Evolutionary conservation across 495 filamentous ascomycete species (phyloP), one percentile per base, ranked within the genome.

Genomic region (Oidiodendron maius): DNA sequence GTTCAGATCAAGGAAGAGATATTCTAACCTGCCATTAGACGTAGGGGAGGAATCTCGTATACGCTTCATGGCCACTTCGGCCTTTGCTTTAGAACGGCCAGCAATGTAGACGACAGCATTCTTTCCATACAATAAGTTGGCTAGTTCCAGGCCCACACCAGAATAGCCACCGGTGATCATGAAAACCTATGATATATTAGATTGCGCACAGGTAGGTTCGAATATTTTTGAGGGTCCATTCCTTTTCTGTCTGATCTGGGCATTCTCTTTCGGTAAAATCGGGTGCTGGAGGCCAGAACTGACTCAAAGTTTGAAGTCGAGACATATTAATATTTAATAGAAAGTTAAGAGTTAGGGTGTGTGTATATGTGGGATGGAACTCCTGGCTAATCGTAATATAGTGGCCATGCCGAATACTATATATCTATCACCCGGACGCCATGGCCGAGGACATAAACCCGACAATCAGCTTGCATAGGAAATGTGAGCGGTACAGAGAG

Each of bases 111-210:
- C 78, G 16, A 75, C 71, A 4, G 71, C 62, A 25, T 68, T 51
- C 56, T 86, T 81, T 35, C 67, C 69, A 28, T 79, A 78, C 9
- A 86, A 72, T 30, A 83, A 74, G 45, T 75, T 61, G 39, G 84
- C 64, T 11, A 81, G 75, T 54, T 83, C 78, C 61, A 75, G 73
- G 52, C 84, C 40, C 1, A 42, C 40, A 1, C 40, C 40, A 24
- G 9, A 23, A 2, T 18, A 42, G 3, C 20, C 16, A 11, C 40
- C 40, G 16, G 40, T 42, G 18, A 42, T 23, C 2, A 42, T 42
- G 8, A 42, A 42, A 23, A 42, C 18, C 40, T 42, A 20, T 1
- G 40, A 24, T 23, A 23, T 10, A 24, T 42, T 22, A 42, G 18
- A n/a, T n/a, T n/a, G n/a, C n/a, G n/a, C n/a, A n/a, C n/a, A n/a